Conservation (phyloP, 208 protist genomes). For the Vickermania ingenoplastis region DNA sequence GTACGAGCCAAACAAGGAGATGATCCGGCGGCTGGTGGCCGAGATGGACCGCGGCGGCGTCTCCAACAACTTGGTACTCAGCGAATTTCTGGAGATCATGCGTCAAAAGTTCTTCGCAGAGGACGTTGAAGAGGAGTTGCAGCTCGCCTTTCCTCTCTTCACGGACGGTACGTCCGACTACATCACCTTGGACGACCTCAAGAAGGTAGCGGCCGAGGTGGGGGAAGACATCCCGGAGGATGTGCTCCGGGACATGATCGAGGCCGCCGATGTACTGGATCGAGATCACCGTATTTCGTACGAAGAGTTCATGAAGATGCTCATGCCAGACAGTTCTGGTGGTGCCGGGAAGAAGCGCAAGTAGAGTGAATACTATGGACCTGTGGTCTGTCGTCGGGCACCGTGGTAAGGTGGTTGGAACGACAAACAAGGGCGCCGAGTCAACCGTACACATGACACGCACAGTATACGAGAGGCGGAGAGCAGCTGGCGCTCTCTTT, state of each 20-base stretch:
- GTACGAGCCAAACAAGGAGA: conserved; percentile 92
- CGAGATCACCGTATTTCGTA: conserved; percentile 89
- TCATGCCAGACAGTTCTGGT: conserved; percentile 19
- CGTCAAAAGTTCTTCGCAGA: conserved; percentile 81
- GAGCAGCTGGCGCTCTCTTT: no score
- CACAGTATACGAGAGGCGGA: no score
- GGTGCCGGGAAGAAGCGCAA: conserved; percentile 7
- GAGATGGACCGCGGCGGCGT: conserved; percentile 90
- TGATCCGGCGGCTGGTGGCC: conserved; percentile 83
- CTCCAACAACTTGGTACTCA: conserved; percentile 84
- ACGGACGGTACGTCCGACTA: conserved; percentile 90
- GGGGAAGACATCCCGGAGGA: conserved; percentile 95
- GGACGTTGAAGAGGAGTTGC: conserved; percentile 85
- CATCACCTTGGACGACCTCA: conserved; percentile 96
- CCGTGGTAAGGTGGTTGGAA: no score
- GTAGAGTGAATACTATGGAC: background rate
- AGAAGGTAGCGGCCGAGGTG: conserved; percentile 88
- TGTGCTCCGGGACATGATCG: conserved; percentile 93
- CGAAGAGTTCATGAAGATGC: conserved; percentile 94
- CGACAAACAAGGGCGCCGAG: no score
- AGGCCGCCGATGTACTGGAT: conserved; percentile 90
- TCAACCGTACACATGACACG: no score
- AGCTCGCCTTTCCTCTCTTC: conserved; percentile 93
- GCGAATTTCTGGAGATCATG: conserved; percentile 90
- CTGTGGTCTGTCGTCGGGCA: no score